Conservation (phyloP, 352 stramenopile species). For the Globisporangium mamillatum region DNA sequence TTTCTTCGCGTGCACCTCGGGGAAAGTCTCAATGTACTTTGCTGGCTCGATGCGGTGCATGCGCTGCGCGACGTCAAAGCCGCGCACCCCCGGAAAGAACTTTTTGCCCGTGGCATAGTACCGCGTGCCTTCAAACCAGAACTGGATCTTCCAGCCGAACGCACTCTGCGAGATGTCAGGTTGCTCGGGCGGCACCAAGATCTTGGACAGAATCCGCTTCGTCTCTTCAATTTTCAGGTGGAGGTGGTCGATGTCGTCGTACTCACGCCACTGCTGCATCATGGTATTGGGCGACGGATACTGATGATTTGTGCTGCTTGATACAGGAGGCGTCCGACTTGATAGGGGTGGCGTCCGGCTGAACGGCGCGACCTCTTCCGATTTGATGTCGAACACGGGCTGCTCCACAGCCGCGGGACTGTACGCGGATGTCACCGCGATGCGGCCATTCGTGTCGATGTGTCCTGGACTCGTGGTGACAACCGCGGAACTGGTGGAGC, state of each 20-base stretch:
- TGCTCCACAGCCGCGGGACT: constrained; percentile 26
- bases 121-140: constrained; percentile 46
- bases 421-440: constrained; percentile 3
- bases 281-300: background rate
- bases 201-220: constrained; percentile 38
- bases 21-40: constrained; percentile 66
- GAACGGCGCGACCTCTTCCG: constrained; percentile 25
- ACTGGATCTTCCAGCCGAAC: constrained; percentile 66
- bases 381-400: constrained; percentile 27
- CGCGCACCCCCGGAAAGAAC: constrained; percentile 57
- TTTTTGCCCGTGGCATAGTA: constrained; percentile 62
- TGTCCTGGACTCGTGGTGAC: background rate
- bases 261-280: constrained; percentile 25
- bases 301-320: background rate
- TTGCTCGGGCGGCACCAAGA: constrained; percentile 33
- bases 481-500: background rate
- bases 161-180: constrained; percentile 40
- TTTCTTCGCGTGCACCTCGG: constrained; percentile 54
- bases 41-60: constrained; percentile 47
- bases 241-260: constrained; percentile 27
- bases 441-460: constrained; percentile 7
- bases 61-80: constrained; percentile 49
- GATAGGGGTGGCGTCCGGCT: background rate
- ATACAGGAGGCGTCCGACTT: background rate
- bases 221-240: constrained; percentile 35